These are phyloP conservation scores for Clitopilus hobsonii DNA, from an alignment of 768 basidiomycete species.

Conservation along the genomic window DNA sequence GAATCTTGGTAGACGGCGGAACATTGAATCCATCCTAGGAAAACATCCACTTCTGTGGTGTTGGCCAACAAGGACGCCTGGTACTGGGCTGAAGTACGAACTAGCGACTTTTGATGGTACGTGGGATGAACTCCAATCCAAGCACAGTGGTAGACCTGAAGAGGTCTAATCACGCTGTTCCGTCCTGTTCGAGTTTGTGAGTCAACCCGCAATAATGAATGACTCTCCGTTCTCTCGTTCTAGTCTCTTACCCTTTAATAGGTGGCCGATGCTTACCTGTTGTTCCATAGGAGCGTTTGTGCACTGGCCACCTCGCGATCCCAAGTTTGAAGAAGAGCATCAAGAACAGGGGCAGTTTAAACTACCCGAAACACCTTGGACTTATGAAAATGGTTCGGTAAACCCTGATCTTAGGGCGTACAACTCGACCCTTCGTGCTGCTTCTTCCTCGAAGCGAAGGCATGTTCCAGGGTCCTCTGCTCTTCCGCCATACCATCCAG, in stretches of 20 bases:
- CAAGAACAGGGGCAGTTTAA: slow-evolving; percentile 32
- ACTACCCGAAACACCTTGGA: slow-evolving; percentile 73
- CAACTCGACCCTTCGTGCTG: slow-evolving; percentile 34
- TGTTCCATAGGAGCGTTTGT: slow-evolving; percentile 19
- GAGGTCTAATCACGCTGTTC: not conserved
- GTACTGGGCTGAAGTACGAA: slow-evolving; percentile 75
- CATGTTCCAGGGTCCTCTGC: slow-evolving; percentile 34
- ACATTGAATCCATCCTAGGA: slow-evolving; percentile 78
- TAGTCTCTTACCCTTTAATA: not conserved
- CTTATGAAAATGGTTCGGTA: slow-evolving; percentile 70
- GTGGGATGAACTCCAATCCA: not conserved
- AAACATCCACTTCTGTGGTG: slow-evolving; percentile 76
- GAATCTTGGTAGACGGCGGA: slow-evolving; percentile 75
- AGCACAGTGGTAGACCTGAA: not conserved
- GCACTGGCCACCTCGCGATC: slow-evolving; percentile 77
- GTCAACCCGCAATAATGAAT: not conserved
- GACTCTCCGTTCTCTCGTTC: slow-evolving; percentile 2
- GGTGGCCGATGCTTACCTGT: not conserved
- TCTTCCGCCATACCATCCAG: slow-evolving; percentile 75
- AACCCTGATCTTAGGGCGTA: slow-evolving; percentile 76
- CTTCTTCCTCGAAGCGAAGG: slow-evolving; percentile 12
- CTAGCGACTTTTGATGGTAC: slow-evolving; percentile 35
- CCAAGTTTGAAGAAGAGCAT: slow-evolving; percentile 27
- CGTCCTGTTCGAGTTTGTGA: not conserved
- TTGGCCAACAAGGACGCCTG: slow-evolving; percentile 64